phyloP scores from a whole-genome alignment of 257 asterid species.

The Nicotiana attenuata region DNA sequence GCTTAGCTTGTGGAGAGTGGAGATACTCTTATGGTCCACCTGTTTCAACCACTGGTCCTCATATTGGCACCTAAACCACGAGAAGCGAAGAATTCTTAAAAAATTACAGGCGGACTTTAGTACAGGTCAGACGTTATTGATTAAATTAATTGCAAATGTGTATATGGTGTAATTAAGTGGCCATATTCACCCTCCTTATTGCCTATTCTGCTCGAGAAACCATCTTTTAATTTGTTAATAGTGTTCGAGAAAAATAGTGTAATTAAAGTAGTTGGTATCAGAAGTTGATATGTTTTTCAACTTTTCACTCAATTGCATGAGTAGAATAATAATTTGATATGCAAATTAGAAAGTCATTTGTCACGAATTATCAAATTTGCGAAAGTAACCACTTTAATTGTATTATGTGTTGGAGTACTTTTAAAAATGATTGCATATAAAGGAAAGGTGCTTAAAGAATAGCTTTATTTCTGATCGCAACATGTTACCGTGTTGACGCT shows the following conservation, averaged over 20 bases:
- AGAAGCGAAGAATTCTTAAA: neutral
- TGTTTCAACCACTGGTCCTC: slow-evolving; percentile 32
- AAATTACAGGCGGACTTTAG: neutral
- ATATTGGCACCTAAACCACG: slow-evolving; percentile 35
- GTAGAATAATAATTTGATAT: neutral
- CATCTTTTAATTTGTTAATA: neutral
- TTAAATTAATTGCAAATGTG: neutral
- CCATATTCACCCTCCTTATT: neutral
- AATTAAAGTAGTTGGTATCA: neutral
- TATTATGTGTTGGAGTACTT: neutral
- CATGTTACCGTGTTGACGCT: slow-evolving; percentile 6
- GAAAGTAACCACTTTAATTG: neutral
- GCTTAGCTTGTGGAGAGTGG: slow-evolving; percentile 86
- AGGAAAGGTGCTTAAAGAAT: neutral
- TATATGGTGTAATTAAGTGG: neutral
- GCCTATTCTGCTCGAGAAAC: neutral
- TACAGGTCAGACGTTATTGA: neutral
- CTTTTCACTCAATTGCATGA: neutral
- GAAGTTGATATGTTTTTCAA: neutral
- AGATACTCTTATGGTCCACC: slow-evolving; percentile 87
- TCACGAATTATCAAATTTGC: neutral
- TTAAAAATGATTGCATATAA: neutral
- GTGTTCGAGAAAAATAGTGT: no score
- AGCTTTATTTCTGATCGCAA: neutral
- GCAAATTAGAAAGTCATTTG: neutral